Evolutionary conservation across 2,329 filamentous ascomycete species (phyloP), one percentile per base, ranked within the genome.

Genomic region (Colletotrichum lindemuthianum): DNA sequence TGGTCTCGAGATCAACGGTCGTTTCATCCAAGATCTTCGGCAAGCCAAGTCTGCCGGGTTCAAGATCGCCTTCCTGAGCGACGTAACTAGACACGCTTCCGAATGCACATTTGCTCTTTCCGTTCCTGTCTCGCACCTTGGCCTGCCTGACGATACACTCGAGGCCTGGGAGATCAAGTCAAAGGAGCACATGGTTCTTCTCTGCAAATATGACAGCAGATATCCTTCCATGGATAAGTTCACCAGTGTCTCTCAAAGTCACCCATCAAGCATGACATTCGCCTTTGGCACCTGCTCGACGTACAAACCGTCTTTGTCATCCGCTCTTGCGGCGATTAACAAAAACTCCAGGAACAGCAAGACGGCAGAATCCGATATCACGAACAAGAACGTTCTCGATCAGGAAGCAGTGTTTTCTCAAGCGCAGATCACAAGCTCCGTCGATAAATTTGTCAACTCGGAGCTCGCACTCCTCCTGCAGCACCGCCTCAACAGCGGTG

Each of bases 151-250:
- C 41, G 91, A 94, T 71, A 89, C 88, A 0, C 85, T 92, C 75
- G 84, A 90, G 71, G 91, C 93, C 2, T 97, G 93, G 93, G 84
- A 90, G 65, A 74, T 97, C 10, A 77, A 85, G 12, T 77, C 82
- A 0, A 76, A 81, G 0, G 89, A 93, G 39, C 94, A 95, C 71
- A 75, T 97, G 43, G 85, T 95, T 5, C 80, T 96, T 5, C 79
- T 97, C 24, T 84, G 96, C 47, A 84, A 85, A 40, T 91, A 91
- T 68, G 77, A 82, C 0, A 74, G 76, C n/a, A 82, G 80, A 0
- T 97, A 96, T 74, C 82, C 81, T 37, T 78, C 79, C 3, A 78
- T 91, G 52, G 83, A 90, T 13, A 73, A 84, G 0, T 73, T 91
- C 9, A 72, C 86, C 12, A 72, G 75, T 74, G 78, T 58, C 72